Base-by-base conservation (phyloP, 495 filamentous ascomycete species). In the Parachaetomium inaequale region DNA sequence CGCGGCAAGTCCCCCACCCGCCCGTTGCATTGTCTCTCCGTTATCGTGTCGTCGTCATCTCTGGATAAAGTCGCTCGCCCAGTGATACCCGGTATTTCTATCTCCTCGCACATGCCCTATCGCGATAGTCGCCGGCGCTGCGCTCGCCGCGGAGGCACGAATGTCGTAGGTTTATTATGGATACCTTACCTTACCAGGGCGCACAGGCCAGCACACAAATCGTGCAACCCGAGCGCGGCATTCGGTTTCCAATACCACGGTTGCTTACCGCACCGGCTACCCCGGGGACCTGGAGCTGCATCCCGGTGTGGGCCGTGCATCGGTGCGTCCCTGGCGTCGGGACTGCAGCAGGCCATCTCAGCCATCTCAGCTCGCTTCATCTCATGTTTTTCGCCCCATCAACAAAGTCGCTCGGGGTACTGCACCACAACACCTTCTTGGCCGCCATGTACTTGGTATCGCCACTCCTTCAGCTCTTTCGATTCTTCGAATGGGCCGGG, bases 161-260 rank as follows among this genome's bases (percentile, higher is more conserved):
- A 28, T 50, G 47, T 31, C 47, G 25, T 50, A 7, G n/a, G 42
- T 34, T 5, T 34, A 34, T 5, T 34, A 11, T 11, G 11, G 11
- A 5, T 34, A 21, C n/a, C n/a, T 45, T 50, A 50, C 26, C n/a
- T 29, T 50, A 5, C 17, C 7, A 8, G 0, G n/a, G 25, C 15
- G 45, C 57, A 52, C 57, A 51, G 57, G 56, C 56, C 57, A 59
- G 14, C 40, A 19, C 7, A 21, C 36, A 32, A 36, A n/a, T 28
- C 50, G 28, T 26, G 21, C 36, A 32, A 47, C 15, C 43, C 50
- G 38, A 25, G 19, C 38, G 28, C 59, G 59, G 59, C 59, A 62
- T 31, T 55, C 23, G 49, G 3, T 58, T 64, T 43, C 66, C 66
- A 66, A 66, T 58, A 55, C 64, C 66, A 64, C 45, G 66, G 66